phyloP scores from a whole-genome alignment of 345 rosid species.

The Ceriops tagal region DNA sequence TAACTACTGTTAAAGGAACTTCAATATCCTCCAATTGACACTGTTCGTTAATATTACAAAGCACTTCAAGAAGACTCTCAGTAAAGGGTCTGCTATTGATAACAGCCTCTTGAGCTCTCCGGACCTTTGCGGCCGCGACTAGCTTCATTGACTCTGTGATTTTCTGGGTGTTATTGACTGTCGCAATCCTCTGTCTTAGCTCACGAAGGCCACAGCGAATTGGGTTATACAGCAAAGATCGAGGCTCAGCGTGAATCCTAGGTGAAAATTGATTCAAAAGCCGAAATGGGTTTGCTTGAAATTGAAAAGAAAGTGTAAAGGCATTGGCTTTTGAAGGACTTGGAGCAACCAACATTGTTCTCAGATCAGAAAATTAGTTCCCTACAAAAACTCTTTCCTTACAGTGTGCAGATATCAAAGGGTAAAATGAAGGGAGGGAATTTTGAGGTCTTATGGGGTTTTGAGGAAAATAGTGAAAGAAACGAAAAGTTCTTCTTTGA shows the following conservation, averaged over 20 bases:
- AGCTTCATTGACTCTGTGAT: constrained; percentile 85
- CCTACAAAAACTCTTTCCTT: constrained; percentile 18
- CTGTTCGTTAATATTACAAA: constrained; percentile 45
- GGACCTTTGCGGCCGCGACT: constrained; percentile 72
- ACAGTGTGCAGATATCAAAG: constrained; percentile 3
- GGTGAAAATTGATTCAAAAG: constrained; percentile 5
- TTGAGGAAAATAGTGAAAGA: neutral
- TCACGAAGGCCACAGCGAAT: constrained; percentile 60
- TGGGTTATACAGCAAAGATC: constrained; percentile 3
- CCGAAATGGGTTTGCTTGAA: constrained; percentile 31
- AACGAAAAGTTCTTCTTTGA: neutral
- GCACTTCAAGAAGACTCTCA: constrained; percentile 51
- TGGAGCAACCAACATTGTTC: constrained; percentile 26
- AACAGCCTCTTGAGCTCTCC: constrained; percentile 88
- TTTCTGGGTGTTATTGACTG: constrained; percentile 64
- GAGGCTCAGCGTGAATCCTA: constrained; percentile 4
- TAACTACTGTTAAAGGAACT: constrained; percentile 56
- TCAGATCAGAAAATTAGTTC: constrained; percentile 18
- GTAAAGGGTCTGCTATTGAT: constrained; percentile 71
- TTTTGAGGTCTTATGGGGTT: neutral
- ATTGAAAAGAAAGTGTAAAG: constrained; percentile 17
- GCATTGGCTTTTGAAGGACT: constrained; percentile 21
- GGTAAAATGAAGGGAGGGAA: neutral
- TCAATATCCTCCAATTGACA: constrained; percentile 61
- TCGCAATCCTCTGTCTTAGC: constrained; percentile 49